Conservation (phyloP, 345 rosid genomes). For the Combretum micranthum region DNA sequence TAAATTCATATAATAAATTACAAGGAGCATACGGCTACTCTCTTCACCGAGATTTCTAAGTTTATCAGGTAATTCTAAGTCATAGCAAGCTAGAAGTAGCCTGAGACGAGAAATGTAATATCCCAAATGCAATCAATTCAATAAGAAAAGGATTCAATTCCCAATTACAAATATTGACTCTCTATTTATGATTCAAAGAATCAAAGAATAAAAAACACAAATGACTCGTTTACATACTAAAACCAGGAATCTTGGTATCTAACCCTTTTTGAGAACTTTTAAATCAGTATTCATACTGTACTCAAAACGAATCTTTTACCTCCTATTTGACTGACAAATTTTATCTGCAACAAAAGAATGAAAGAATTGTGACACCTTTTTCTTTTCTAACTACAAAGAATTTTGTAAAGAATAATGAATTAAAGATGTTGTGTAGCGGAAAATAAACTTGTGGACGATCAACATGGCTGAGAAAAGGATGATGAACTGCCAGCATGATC, state of each 20-base stretch:
- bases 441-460: slow-evolving; percentile 21
- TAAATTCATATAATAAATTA: no score
- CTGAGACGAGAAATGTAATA: no score
- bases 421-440: slow-evolving; percentile 15
- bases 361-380: slow-evolving; percentile 37
- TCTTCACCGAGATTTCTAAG: no score
- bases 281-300: slow-evolving; percentile 15
- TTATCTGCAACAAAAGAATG: slow-evolving; percentile 37
- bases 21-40: no score
- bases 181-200: no score
- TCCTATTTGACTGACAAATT: slow-evolving; percentile 13
- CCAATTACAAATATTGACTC: no score
- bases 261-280: slow-evolving; percentile 15
- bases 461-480: slow-evolving; percentile 50
- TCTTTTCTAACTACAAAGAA: slow-evolving; percentile 43
- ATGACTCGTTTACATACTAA: slow-evolving; percentile 15
- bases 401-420: slow-evolving; percentile 26
- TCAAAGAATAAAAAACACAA: no score
- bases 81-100: no score
- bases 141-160: no score
- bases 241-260: slow-evolving; percentile 15
- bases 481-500: slow-evolving; percentile 62
- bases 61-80: no score
- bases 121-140: no score
- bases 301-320: slow-evolving; percentile 10